phyloP scores from a whole-genome alignment of 805 yeast species.

The Diddensiella caesifluorescens region DNA sequence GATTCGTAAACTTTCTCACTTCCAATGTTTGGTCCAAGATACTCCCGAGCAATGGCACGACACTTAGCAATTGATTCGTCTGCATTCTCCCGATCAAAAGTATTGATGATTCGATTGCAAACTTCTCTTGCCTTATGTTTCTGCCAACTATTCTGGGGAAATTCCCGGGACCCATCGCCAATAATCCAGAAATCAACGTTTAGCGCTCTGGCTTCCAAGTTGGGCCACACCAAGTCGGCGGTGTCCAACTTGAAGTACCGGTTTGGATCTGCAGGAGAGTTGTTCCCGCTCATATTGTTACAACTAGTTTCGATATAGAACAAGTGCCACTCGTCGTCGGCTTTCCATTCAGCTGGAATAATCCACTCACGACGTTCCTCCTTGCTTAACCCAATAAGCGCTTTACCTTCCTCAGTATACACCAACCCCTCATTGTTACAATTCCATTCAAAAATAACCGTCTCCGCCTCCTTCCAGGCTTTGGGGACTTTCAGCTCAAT shows the following conservation, averaged over 20 bases:
- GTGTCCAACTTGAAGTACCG: slow-evolving; percentile 58
- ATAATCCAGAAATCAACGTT: slow-evolving; percentile 80
- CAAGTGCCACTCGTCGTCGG: slow-evolving; percentile 48
- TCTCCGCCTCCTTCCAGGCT: slow-evolving; percentile 41
- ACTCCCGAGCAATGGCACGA: slow-evolving; percentile 57
- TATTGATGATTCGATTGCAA: slow-evolving; percentile 78
- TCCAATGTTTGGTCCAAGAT: slow-evolving; percentile 62
- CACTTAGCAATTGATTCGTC: slow-evolving; percentile 53
- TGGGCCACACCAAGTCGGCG: slow-evolving; percentile 80
- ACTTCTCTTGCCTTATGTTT: slow-evolving; percentile 75
- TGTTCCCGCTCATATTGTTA: slow-evolving; percentile 88
- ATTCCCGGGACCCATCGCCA: slow-evolving; percentile 86
- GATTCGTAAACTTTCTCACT: slow-evolving; percentile 51
- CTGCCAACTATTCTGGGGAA: slow-evolving; percentile 70
- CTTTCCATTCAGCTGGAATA: slow-evolving; percentile 51
- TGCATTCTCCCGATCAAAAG: slow-evolving; percentile 65
- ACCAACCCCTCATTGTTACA: slow-evolving; percentile 81
- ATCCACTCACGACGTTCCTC: slow-evolving; percentile 73
- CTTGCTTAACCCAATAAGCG: slow-evolving; percentile 79
- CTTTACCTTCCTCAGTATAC: slow-evolving; percentile 60
- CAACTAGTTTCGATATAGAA: slow-evolving; percentile 88
- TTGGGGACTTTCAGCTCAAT: slow-evolving; percentile 60
- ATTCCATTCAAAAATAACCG: slow-evolving; percentile 75
- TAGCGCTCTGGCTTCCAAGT: slow-evolving; percentile 71
- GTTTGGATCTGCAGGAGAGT: slow-evolving; percentile 61